Conservation (phyloP, 805 yeast genomes). For the Wickerhamiella australiensis region DNA sequence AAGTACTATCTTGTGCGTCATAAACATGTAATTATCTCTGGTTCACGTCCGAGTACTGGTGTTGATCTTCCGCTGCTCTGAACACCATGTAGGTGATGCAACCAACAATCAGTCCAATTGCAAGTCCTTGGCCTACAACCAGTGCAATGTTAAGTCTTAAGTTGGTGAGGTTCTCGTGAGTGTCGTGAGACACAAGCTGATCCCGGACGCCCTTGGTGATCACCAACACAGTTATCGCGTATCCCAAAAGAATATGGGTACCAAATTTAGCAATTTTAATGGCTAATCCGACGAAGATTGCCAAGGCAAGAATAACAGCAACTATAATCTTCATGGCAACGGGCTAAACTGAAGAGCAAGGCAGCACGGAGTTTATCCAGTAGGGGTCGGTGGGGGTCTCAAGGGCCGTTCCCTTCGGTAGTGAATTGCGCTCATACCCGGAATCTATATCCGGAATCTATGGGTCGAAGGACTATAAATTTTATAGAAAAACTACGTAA, state of each 20-base stretch:
- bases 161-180: background rate
- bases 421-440: too few relatives aligned
- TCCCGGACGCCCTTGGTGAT: background rate
- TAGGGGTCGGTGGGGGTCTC: background rate
- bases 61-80: background rate
- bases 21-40: background rate
- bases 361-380: too few relatives aligned
- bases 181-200: background rate
- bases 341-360: background rate
- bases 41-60: background rate
- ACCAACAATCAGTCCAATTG: background rate
- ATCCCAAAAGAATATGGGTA: background rate
- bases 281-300: background rate
- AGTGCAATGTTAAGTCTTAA: background rate
- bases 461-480: too few relatives aligned
- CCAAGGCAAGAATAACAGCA: background rate
- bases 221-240: background rate
- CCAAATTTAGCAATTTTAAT: background rate
- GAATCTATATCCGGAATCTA: too few relatives aligned
- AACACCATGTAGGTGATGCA: background rate
- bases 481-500: background rate
- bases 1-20: too few relatives aligned
- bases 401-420: too few relatives aligned
- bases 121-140: background rate
- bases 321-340: background rate